Evolutionary conservation across 768 basidiomycete genomes (phyloP).

Genomic region (Hysterangium stoloniferum): DNA sequence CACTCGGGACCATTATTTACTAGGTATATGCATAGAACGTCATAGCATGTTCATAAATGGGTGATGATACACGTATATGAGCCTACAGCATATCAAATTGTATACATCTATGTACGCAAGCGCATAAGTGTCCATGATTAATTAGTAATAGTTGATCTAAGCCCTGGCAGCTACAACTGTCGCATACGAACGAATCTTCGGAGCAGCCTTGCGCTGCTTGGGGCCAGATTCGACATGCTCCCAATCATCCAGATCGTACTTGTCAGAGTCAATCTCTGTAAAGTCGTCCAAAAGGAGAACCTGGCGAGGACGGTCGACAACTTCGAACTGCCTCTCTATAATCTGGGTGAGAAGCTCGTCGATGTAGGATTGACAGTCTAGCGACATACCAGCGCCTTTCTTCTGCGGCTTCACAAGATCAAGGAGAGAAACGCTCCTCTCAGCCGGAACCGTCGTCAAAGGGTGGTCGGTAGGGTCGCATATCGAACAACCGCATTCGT

Average conservation of each 20-base stretch:
- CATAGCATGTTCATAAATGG: no score
- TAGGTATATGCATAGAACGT: no score
- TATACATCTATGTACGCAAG: neutral
- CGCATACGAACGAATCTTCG: slow-evolving; percentile 5
- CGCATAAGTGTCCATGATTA: neutral
- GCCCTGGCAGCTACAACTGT: slow-evolving; percentile 3
- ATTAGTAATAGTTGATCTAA: neutral
- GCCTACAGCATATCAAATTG: no score
- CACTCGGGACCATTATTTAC: no score
- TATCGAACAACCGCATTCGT: neutral
- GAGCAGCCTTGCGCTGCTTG: neutral
- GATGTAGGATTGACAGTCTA: neutral
- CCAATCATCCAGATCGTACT: slow-evolving; percentile 9
- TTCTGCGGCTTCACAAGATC: slow-evolving; percentile 4
- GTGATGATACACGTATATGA: no score
- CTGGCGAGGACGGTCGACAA: slow-evolving; percentile 8
- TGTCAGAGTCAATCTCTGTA: slow-evolving; percentile 7
- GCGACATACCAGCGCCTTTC: slow-evolving; percentile 1
- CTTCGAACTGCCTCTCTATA: slow-evolving; percentile 7
- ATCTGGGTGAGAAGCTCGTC: neutral
- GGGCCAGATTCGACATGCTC: neutral
- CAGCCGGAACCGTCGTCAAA: neutral
- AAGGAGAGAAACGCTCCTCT: neutral
- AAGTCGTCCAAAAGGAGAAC: slow-evolving; percentile 10
- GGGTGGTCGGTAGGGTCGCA: no score